Base-by-base conservation (phyloP, 2,329 filamentous ascomycete species). In the Drechslerella stenobrocha region DNA sequence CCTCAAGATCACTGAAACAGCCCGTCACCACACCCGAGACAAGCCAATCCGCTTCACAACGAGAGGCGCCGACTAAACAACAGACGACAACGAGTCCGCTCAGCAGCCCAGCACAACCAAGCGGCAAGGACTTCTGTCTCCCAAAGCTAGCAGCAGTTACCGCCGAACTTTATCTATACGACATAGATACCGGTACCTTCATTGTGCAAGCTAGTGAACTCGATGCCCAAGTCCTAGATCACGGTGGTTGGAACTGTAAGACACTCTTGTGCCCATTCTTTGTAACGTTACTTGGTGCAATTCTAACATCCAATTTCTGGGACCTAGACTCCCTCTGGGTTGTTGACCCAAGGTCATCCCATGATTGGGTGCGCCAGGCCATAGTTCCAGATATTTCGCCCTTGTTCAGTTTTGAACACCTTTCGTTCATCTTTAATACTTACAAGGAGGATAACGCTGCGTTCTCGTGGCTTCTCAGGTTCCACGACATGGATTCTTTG, bases 401-500 rank as follows among this genome's bases (percentile, higher is more conserved):
- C 0, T 91, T 98, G 18, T 98, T 97, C 80, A 97, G 97, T 78
- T 97, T 96, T 72, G 93, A 98, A 76, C 97, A 92, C 73, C 81
- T 96, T n/a, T 97, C 92, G 0, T 97, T 97, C 76, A 96, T 98
- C 74, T 98, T 98, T 82, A 98, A 98, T 74, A 90, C 96, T 75
- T 97, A 96, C 76, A 82, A 86, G 32, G 55, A 70, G 22, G 89
- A 96, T 76, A 90, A 91, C 1, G 88, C 88, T 1, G 92, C 93
- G 2, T 95, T 91, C 76, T 98, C 93, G 0, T 98, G 93, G 92
- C 82, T 98, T 11, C 80, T 98, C 32, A 86, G 91, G 11, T 98
- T 98, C 79, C 89, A 87, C 73, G 88, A 96, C 71, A 87, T 90
- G 72, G 79, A 84, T 18, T 86, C 86, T 0, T 81, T 95, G 52